Evolutionary conservation across 306 rosid species (phyloP), one percentile per base, ranked within the genome.

Genomic region (Mimosa pudica): DNA sequence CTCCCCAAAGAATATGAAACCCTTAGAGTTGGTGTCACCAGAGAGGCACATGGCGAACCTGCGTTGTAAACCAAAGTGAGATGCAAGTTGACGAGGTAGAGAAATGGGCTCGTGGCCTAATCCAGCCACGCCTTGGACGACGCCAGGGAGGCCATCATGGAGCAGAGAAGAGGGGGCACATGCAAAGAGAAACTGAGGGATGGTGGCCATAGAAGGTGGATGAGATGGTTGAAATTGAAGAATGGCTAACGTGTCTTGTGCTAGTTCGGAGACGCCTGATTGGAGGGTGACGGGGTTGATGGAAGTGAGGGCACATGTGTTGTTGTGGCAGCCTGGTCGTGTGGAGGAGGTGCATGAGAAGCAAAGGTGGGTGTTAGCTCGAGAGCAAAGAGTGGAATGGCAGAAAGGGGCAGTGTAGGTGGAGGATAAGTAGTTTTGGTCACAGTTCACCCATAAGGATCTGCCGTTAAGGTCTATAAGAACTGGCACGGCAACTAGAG

Each of bases 181-280:
- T 3, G 87, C 87, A 10, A 90, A 92, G 63, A 90, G 92, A 74
- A 90, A 90, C 0, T 45, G 81, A 0, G 90, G 90, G 60, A 80
- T 20, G 0, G 24, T 71, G 8, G 65, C 76, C 68, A 85, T 2
- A 14, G 86, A 4, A 1, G 86, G 85, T 7, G 4, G 66, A 12
- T 86, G 44, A 30, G 32, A 0, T 36, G 67, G 38, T 14, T n/a
- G 36, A 18, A 81, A 18, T 7, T 44, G 73, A 24, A 92, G 73
- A 24, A 92, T 76, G 0, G 77, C 83, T 10, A 88, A 66, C 1
- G 82, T 77, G 33, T 92, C 93, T 72, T 87, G 81, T 1, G 91
- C 91, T 0, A 92, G 88, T 78, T 88, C 88, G 1, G 87, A 85
- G 24, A 77, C 4, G 11, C 71, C 88, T 0, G 77, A 70, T 47